phyloP scores from a whole-genome alignment of 495 filamentous ascomycete genomes.

The Penicillium cinerascens region DNA sequence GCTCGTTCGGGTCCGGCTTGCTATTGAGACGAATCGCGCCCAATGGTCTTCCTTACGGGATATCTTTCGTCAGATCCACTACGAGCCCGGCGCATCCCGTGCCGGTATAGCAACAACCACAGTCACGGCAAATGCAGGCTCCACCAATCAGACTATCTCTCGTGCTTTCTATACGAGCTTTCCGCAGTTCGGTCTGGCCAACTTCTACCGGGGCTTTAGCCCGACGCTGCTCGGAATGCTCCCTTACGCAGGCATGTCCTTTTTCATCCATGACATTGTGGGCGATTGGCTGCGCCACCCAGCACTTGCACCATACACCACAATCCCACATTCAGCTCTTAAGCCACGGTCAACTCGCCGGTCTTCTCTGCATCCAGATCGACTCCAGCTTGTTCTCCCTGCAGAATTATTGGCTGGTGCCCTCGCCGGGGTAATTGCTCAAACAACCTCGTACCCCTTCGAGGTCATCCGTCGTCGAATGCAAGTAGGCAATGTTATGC shows the following conservation, averaged over 20 bases:
- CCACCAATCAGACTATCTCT: slow-evolving; percentile 20
- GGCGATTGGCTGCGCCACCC: slow-evolving; percentile 71
- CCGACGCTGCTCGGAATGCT: slow-evolving; percentile 86
- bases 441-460: slow-evolving; percentile 84
- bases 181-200: slow-evolving; percentile 62
- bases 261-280: slow-evolving; percentile 81
- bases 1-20: slow-evolving; percentile 83
- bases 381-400: slow-evolving; percentile 47
- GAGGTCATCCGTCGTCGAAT: slow-evolving; percentile 85
- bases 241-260: slow-evolving; percentile 89
- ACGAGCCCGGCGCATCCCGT: slow-evolving; percentile 50
- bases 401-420: slow-evolving; percentile 80
- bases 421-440: slow-evolving; percentile 74
- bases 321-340: slow-evolving; percentile 41
- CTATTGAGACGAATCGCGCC: slow-evolving; percentile 66
- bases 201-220: slow-evolving; percentile 92
- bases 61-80: slow-evolving; percentile 75
- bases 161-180: slow-evolving; percentile 35
- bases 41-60: slow-evolving; percentile 56
- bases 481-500: slow-evolving; percentile 87
- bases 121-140: not conserved
- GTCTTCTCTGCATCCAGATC: too few relatives aligned
- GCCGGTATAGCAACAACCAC: not conserved
- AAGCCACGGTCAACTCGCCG: not conserved
- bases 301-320: slow-evolving; percentile 61